A percentile compares a stretch with the other conserved stretches of the same genome.
Evolutionary conservation across 2,329 filamentous ascomycete species (phyloP).

Genomic region (Trichoderma afroharzianum): DNA sequence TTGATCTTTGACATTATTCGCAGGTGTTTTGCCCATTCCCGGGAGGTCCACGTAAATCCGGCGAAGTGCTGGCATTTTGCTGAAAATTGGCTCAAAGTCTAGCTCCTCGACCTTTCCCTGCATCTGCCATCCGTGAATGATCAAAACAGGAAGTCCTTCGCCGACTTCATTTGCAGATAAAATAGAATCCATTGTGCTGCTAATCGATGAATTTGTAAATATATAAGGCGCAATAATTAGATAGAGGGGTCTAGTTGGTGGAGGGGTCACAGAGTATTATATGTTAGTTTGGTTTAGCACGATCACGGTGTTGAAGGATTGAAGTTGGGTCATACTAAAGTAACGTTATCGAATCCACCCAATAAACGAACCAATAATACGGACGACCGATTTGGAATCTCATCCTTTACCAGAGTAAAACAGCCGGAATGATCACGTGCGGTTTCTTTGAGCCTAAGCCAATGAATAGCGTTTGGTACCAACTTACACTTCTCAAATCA

Average conservation of each 20-base stretch:
- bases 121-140: slow-evolving; percentile 19
- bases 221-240: neutral
- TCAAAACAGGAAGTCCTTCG: slow-evolving; percentile 13
- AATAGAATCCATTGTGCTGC: neutral
- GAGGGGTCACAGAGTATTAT: neutral
- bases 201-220: neutral
- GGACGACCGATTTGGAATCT: neutral
- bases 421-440: too few species aligned
- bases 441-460: too few species aligned
- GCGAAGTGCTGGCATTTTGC: slow-evolving; percentile 12
- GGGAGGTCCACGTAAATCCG: slow-evolving; percentile 19
- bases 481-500: too few species aligned
- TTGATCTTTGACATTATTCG: neutral
- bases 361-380: neutral
- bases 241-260: neutral
- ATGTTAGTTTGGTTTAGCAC: neutral
- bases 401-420: neutral
- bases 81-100: slow-evolving; percentile 19
- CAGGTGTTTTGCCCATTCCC: slow-evolving; percentile 17
- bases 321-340: neutral
- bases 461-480: too few species aligned
- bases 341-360: neutral
- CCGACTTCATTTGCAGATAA: slow-evolving; percentile 15
- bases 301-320: neutral
- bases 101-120: slow-evolving; percentile 10